Evolutionary conservation across 257 asterid genomes (phyloP).

Genomic region (Misopates orontium): DNA sequence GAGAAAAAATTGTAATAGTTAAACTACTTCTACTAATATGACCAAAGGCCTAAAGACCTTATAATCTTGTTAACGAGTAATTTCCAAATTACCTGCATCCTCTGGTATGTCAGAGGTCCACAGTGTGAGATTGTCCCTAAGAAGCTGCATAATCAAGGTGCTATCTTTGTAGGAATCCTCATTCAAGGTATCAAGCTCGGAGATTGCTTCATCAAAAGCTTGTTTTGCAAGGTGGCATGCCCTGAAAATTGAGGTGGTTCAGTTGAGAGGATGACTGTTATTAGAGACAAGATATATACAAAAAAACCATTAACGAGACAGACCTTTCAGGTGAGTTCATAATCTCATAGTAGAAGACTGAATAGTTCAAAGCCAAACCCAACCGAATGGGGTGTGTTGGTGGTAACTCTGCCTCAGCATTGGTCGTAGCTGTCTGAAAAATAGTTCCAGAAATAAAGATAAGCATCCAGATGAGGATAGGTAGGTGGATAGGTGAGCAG

Average conservation of each 20-base stretch:
- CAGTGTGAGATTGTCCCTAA: slow-evolving; percentile 84
- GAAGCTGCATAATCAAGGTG: slow-evolving; percentile 90
- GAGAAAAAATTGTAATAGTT: too few species aligned
- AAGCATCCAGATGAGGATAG: slow-evolving; percentile 18
- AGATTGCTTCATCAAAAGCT: slow-evolving; percentile 96
- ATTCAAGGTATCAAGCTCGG: slow-evolving; percentile 76
- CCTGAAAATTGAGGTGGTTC: slow-evolving; percentile 36
- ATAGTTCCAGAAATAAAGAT: slow-evolving; percentile 22
- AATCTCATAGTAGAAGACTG: slow-evolving; percentile 91
- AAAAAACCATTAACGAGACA: slow-evolving; percentile 23
- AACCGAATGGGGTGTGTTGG: slow-evolving; percentile 92
- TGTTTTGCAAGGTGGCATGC: slow-evolving; percentile 95
- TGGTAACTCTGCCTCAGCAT: slow-evolving; percentile 78
- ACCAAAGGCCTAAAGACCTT: too few species aligned
- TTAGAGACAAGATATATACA: too few species aligned
- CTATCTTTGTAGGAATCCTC: slow-evolving; percentile 96
- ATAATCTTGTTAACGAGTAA: too few species aligned
- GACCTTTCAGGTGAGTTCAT: slow-evolving; percentile 88
- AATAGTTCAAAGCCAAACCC: slow-evolving; percentile 91
- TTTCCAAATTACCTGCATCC: too few species aligned
- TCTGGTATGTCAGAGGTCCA: slow-evolving; percentile 93
- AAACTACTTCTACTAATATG: too few species aligned
- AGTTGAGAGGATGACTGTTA: too few species aligned
- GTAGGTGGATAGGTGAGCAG: not conserved
- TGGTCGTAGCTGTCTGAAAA: slow-evolving; percentile 66